These are phyloP conservation scores for Diaporthe velutina DNA, from an alignment of 2,329 filamentous ascomycete genomes.

Conservation along the genomic window DNA sequence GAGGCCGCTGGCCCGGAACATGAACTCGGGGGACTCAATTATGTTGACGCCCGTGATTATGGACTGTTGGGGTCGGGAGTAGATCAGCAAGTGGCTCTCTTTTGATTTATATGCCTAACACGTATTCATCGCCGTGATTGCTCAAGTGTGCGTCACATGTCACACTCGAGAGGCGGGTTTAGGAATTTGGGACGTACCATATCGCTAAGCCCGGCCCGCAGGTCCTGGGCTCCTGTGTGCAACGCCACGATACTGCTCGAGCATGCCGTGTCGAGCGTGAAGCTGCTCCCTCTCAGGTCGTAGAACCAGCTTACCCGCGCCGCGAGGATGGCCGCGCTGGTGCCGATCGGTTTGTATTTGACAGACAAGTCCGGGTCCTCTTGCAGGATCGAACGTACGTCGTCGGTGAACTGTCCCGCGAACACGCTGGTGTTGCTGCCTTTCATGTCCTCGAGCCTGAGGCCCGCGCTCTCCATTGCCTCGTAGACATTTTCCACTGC, in stretches of 20 bases:
- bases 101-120: neutral
- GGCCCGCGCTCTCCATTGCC: constrained; percentile 36
- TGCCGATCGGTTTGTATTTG: constrained; percentile 53
- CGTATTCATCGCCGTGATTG: neutral
- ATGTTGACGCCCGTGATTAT: constrained; percentile 37
- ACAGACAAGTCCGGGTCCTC: constrained; percentile 44
- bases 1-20: constrained; percentile 45
- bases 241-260: constrained; percentile 55
- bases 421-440: constrained; percentile 52
- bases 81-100: constrained; percentile 1
- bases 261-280: constrained; percentile 62
- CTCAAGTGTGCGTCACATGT: neutral
- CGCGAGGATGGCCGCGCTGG: constrained; percentile 50
- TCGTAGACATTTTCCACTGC: constrained; percentile 37
- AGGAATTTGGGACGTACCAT: constrained; percentile 21
- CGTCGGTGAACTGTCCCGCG: constrained; percentile 48
- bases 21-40: constrained; percentile 38
- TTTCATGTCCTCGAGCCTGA: constrained; percentile 45
- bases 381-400: constrained; percentile 47
- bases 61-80: constrained; percentile 24
- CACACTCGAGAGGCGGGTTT: neutral
- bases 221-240: constrained; percentile 35
- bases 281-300: constrained; percentile 56
- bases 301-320: constrained; percentile 58
- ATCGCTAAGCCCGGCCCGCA: constrained; percentile 34